Evolutionary conservation across 441 rosid species (phyloP).

Genomic region (Pelargonium citronellum): DNA sequence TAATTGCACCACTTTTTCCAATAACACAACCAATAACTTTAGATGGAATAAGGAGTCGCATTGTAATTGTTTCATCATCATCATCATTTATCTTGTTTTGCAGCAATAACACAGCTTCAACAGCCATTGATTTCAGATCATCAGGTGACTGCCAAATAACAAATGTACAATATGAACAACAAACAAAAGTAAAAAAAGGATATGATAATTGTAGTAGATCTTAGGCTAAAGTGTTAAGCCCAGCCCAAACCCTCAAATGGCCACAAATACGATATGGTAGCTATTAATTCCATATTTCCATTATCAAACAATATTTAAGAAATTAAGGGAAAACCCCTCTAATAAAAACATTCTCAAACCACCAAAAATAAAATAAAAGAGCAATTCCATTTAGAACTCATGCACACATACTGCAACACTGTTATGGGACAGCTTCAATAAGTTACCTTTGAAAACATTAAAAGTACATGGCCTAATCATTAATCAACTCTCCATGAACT

Average conservation of each 20-base stretch:
- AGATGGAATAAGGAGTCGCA: conserved; percentile 73
- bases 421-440: too few relatives aligned
- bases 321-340: neutral
- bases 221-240: neutral
- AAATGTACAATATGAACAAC: conserved; percentile 8
- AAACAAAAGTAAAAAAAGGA: neutral
- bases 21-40: conserved; percentile 90
- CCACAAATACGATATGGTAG: neutral
- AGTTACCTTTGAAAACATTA: too few relatives aligned
- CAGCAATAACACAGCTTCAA: conserved; percentile 82
- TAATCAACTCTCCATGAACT: too few relatives aligned
- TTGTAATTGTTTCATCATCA: conserved; percentile 48
- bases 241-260: neutral
- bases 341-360: neutral
- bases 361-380: too few relatives aligned
- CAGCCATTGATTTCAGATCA: conserved; percentile 90
- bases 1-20: conserved; percentile 87
- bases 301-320: neutral
- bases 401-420: too few relatives aligned
- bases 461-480: too few relatives aligned
- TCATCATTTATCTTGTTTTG: conserved; percentile 85
- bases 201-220: neutral
- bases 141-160: conserved; percentile 56
- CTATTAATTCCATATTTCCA: neutral
- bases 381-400: too few relatives aligned